Evolutionary conservation across 2,329 filamentous ascomycete genomes (phyloP).

Genomic region (Eutypella sp.): DNA sequence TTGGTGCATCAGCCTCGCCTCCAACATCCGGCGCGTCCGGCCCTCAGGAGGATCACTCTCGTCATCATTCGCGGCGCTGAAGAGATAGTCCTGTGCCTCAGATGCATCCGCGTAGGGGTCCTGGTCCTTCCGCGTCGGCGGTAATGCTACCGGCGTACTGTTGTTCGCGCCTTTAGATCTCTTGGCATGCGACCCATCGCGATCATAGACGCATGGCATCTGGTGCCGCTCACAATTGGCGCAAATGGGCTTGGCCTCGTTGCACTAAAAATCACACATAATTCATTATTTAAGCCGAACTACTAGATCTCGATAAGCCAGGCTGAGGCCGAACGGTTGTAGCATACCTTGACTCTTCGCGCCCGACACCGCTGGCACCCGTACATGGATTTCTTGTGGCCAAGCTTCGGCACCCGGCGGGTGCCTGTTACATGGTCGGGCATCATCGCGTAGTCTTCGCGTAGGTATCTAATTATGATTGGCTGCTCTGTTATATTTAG

Average conservation of each 20-base stretch:
- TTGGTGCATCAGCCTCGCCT: slow-evolving; percentile 13
- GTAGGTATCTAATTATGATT: background rate
- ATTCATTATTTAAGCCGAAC: background rate
- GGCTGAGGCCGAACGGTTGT: background rate
- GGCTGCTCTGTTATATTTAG: no score
- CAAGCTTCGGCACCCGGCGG: slow-evolving; percentile 10
- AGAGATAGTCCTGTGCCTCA: background rate
- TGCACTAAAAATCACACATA: slow-evolving; percentile 8
- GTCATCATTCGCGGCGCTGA: background rate
- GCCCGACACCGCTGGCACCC: slow-evolving; percentile 15
- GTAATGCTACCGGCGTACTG: background rate
- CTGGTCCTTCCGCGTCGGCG: background rate
- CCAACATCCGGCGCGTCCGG: slow-evolving; percentile 9
- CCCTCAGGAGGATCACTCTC: slow-evolving; percentile 11
- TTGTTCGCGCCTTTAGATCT: background rate
- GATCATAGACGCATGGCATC: slow-evolving; percentile 16
- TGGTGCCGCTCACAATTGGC: slow-evolving; percentile 14
- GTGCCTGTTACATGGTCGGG: no score
- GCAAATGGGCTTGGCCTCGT: slow-evolving; percentile 15
- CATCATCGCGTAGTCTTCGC: background rate
- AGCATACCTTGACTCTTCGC: slow-evolving; percentile 15
- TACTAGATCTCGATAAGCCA: background rate
- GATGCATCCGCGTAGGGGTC: background rate
- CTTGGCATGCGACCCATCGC: slow-evolving; percentile 3
- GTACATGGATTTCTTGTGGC: slow-evolving; percentile 18